These are phyloP conservation scores for Syzygium jambos DNA, from an alignment of 345 rosid species.

Conservation along the genomic window DNA sequence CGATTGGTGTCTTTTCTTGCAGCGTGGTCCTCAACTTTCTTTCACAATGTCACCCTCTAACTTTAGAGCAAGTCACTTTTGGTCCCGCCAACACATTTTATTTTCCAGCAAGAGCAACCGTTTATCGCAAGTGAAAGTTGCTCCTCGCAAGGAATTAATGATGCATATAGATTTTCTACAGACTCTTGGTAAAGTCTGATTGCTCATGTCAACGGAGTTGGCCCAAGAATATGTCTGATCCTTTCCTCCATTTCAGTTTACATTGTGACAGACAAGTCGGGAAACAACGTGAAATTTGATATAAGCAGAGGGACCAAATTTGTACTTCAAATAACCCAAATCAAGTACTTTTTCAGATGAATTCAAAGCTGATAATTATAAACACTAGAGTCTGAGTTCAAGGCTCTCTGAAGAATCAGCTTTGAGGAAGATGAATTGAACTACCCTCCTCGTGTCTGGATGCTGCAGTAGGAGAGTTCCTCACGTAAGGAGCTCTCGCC, in stretches of 20 bases:
- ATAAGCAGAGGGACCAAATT: neutral
- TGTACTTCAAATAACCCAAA: neutral
- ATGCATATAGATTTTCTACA: neutral
- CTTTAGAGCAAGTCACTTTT: neutral
- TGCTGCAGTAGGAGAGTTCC: neutral
- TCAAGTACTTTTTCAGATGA: neutral
- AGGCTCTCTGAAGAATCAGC: neutral
- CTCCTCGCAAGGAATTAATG: neutral
- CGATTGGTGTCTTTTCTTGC: neutral
- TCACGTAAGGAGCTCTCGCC: neutral
- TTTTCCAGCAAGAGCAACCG: neutral
- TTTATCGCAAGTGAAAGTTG: neutral
- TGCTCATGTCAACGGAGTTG: neutral
- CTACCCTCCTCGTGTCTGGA: neutral
- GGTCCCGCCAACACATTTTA: neutral
- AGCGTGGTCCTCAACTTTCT: neutral
- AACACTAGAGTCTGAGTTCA: neutral
- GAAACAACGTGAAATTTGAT: neutral
- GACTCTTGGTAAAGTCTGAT: neutral
- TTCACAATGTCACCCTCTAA: neutral
- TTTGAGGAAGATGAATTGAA: neutral
- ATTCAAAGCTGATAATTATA: neutral
- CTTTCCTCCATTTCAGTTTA: neutral
- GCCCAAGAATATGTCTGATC: neutral
- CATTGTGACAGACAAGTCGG: neutral